Evolutionary conservation across 306 rosid species (phyloP).

Genomic region (Carpinus viminea): DNA sequence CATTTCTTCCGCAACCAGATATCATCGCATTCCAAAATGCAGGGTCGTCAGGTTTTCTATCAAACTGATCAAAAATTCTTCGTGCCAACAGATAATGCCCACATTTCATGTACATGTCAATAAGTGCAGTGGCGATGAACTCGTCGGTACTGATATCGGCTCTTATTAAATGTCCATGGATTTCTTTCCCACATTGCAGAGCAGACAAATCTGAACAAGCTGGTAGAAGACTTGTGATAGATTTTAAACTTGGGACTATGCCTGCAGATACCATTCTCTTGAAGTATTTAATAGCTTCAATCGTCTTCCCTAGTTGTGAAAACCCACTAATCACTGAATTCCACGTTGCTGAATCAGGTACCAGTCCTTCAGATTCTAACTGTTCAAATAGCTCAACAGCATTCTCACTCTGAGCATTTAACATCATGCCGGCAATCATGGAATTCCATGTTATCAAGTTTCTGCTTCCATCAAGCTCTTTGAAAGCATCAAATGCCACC

Average conservation of each 20-base stretch:
- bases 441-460: constrained; percentile 69
- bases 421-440: constrained; percentile 71
- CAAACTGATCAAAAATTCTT: constrained; percentile 49
- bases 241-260: constrained; percentile 46
- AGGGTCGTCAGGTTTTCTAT: constrained; percentile 55
- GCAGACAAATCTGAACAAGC: constrained; percentile 52
- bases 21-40: constrained; percentile 83
- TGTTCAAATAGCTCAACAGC: constrained; percentile 50
- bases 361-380: constrained; percentile 45
- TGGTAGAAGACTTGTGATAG: constrained; percentile 62
- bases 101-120: constrained; percentile 74
- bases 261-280: constrained; percentile 56
- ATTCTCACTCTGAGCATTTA: constrained; percentile 47
- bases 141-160: constrained; percentile 36
- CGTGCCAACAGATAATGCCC: constrained; percentile 56
- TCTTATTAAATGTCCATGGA: constrained; percentile 59
- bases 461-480: constrained; percentile 30
- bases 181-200: constrained; percentile 56
- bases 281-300: constrained; percentile 58
- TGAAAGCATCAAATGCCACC: constrained; percentile 44
- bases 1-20: constrained; percentile 71
- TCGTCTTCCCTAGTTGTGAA: constrained; percentile 46
- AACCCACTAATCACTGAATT: constrained; percentile 68
- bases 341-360: constrained; percentile 78
- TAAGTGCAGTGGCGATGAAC: constrained; percentile 64